Base-by-base conservation (phyloP, 2,329 filamentous ascomycete genomes). In the Rhynchosporium graminicola region DNA sequence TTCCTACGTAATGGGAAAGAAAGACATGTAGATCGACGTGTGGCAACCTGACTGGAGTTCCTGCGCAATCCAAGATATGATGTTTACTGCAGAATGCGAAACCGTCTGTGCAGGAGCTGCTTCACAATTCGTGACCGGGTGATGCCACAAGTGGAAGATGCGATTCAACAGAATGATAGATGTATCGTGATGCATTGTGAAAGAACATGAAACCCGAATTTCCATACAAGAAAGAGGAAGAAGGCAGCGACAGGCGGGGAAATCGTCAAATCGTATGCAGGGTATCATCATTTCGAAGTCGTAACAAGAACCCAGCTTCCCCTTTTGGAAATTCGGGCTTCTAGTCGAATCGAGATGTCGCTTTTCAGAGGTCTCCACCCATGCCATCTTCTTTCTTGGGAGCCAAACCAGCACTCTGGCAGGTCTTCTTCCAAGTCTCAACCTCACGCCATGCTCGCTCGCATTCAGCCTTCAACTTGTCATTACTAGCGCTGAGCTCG, bases 401-500 rank as follows among this genome's bases (percentile, higher is more conserved):
- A 64, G 79, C 77, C 57, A 88, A 76, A 33, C 86, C 86, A 12
- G 84, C 83, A 58, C 80, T 83, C 70, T 87, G 83, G 20, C 84
- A 85, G 38, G 85, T 80, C 68, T 87, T 84, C 80, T 92, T 93
- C 87, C 90, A 94, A 52, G 86, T 87, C 74, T 92, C 88, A 57
- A 89, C 82, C 74, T 94, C 90, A 57, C 88, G 82, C 80, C 91
- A 93, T 28, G 90, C 86, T 40, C 89, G 82, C 74, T 92, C 88
- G 68, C 88, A 90, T 73, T 95, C 91, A 42, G 82, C 81, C 79
- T 94, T 94, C 66, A 94, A 83, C 77, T 93, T 95, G 70, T 96
- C 91, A 71, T 94, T 96, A 67, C 89, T 93, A 36, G 87, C 84
- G 72, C 89, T 94, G 57, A 97, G 85, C 77, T 98, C 94, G 15